These are phyloP conservation scores for Tuber aestivum DNA, from an alignment of 495 filamentous ascomycete species.

Conservation along the genomic window DNA sequence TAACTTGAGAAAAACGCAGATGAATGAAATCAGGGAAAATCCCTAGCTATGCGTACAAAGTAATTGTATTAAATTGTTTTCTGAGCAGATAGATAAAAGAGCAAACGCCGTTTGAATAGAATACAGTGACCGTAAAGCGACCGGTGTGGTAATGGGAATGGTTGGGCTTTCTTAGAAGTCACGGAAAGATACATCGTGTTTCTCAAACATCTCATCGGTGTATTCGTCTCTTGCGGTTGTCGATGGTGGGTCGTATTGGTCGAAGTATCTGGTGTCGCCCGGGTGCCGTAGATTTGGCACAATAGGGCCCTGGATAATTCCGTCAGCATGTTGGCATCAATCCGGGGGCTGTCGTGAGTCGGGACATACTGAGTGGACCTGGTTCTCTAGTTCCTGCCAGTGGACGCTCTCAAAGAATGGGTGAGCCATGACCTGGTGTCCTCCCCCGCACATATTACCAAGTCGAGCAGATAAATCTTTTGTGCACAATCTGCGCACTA, in stretches of 20 bases:
- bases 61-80: not conserved
- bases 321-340: constrained; percentile 42
- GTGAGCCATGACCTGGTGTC: constrained; percentile 73
- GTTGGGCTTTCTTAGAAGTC: constrained; percentile 14
- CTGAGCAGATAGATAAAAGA: not conserved
- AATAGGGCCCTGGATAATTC: constrained; percentile 70
- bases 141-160: not conserved
- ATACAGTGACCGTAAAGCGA: not conserved
- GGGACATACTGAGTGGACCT: constrained; percentile 33
- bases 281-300: constrained; percentile 72
- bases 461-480: constrained; percentile 81
- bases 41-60: not conserved
- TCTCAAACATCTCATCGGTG: constrained; percentile 36
- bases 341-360: not conserved
- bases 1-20: not conserved
- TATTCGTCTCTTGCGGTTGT: constrained; percentile 32
- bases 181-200: constrained; percentile 30
- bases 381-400: constrained; percentile 72
- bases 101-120: not conserved
- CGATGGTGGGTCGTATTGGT: constrained; percentile 59
- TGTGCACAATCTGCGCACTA: constrained; percentile 80
- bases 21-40: not conserved
- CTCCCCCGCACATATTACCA: constrained; percentile 81
- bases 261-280: constrained; percentile 85
- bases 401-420: constrained; percentile 77